Conservation (phyloP, 164 flowering plant species). For the Kalanchoe fedtschenkoi region DNA sequence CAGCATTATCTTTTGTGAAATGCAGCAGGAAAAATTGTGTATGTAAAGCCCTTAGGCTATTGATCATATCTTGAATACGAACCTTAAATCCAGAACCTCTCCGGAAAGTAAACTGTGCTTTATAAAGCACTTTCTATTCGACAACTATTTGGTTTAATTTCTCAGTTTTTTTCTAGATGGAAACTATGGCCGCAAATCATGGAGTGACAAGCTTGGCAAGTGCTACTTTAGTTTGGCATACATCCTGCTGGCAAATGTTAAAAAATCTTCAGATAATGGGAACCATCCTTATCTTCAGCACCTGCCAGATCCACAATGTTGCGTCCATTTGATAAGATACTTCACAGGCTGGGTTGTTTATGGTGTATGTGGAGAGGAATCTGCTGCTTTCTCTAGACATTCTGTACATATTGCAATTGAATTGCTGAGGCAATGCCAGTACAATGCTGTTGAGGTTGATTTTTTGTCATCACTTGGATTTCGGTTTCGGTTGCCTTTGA, state of each 20-base stretch:
- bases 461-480: not conserved
- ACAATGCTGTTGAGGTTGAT: constrained; percentile 75
- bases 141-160: too few relatives aligned
- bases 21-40: not conserved
- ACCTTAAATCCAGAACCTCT: too few relatives aligned
- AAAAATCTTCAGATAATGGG: constrained; percentile 22
- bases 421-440: constrained; percentile 70
- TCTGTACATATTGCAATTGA: constrained; percentile 47
- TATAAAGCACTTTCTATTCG: too few relatives aligned
- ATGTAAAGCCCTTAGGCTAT: not conserved
- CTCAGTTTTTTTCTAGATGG: constrained; percentile 35
- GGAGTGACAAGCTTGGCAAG: constrained; percentile 67
- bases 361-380: constrained; percentile 46
- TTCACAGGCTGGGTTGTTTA: constrained; percentile 73
- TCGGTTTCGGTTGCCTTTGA: constrained; percentile 6
- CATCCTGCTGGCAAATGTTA: constrained; percentile 37
- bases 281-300: constrained; percentile 21
- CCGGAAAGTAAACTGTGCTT: too few relatives aligned
- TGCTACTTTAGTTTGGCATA: constrained; percentile 54
- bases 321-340: constrained; percentile 26
- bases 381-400: constrained; percentile 41
- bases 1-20: not conserved
- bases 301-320: constrained; percentile 37
- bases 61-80: not conserved
- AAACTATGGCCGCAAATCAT: constrained; percentile 31